Conservation (phyloP, 352 stramenopile genomes). For the Phytopythium boreale region DNA sequence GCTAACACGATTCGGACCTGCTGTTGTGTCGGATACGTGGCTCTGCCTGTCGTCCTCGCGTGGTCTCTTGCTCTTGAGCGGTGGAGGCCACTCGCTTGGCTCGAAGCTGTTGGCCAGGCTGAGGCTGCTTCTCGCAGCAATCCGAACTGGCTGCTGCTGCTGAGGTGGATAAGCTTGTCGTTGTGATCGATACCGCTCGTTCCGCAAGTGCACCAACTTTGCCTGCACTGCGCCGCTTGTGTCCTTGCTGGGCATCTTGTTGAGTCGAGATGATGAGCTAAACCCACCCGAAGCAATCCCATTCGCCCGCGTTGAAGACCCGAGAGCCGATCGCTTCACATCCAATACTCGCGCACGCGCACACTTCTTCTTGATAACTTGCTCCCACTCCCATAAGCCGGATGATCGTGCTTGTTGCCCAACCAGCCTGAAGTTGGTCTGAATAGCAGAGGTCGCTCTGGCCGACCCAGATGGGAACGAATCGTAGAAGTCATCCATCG, state of each 20-base stretch:
- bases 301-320: background rate
- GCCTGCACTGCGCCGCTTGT: background rate
- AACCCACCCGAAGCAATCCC: background rate
- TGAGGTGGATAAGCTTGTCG: background rate
- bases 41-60: background rate
- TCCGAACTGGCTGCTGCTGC: background rate
- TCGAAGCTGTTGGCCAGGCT: background rate
- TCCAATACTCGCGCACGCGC: background rate
- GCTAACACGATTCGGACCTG: background rate
- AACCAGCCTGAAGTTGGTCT: slow-evolving; percentile 6
- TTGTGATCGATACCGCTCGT: background rate
- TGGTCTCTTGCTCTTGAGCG: background rate
- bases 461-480: background rate
- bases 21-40: background rate
- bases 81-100: background rate
- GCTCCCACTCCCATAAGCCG: background rate
- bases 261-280: background rate
- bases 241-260: background rate
- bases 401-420: background rate
- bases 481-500: background rate
- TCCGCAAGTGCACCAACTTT: background rate
- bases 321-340: background rate
- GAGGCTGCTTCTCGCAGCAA: background rate
- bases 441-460: background rate
- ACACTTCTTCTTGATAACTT: background rate